Base-by-base conservation (phyloP, 768 basidiomycete species). In the Agrocybe chaxingu region DNA sequence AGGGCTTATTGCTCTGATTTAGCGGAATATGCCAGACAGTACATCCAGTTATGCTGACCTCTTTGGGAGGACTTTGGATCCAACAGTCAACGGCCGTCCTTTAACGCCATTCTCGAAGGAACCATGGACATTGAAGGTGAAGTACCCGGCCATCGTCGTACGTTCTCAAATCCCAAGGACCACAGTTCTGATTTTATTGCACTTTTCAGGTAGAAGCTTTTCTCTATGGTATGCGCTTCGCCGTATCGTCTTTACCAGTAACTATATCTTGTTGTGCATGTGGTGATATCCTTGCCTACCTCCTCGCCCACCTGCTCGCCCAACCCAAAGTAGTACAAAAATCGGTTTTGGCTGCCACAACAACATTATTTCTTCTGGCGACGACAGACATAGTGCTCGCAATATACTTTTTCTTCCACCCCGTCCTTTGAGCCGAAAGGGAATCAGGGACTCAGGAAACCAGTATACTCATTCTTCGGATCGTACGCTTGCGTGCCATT, bases 121-220 rank as follows among this genome's bases (percentile, higher is more conserved):
- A 47, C 58, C 59, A 38, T 63, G 62, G 62, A 51, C 53, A 13
- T 58, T 60, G n/a, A 58, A 47, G 34, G 57, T 58, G 37, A 59
- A 55, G 45, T 61, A 55, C 41, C 58, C 60, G 19, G 62, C 60
- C 5, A 63, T 63, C 29, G 32, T 63, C 31, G 62, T 63, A 46
- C 33, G 62, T 59, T 24, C 24, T 24, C 10, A 8, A 47, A 36
- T 13, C 30, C 37, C 13, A 8, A 4, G 19, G 33, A 10, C 44
- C 29, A 11, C 10, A 40, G 43, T 3, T 18, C 13, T 48, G 24
- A 40, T n/a, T 13, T 45, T 13, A 13, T 12, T 11, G 33, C 46
- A 31, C 19, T 19, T 11, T 13, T 11, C 18, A 63, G 59, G 48
- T 63, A 9, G 52, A 59, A 29, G 56, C 53, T 5, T 63, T 61